Evolutionary conservation across 805 yeast species (phyloP), one percentile per base, ranked within the genome.

Genomic region (Hanseniaspora pseudoguilliermondii): DNA sequence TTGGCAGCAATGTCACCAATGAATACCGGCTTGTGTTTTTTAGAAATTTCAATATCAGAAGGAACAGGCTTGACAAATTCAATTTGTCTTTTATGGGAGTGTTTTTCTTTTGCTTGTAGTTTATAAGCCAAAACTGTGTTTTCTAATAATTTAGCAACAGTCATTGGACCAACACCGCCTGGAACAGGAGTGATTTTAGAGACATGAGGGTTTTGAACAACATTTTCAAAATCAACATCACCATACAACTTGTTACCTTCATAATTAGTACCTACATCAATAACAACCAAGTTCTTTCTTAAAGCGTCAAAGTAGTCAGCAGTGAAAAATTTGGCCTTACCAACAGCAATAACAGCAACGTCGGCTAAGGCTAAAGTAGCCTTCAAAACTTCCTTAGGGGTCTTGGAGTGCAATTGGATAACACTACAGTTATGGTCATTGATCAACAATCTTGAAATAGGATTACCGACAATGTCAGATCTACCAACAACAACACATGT

Each of bases 391-490:
- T 53, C 56, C 62, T 83, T 74, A 32, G 74, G 65, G 23, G 96
- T 79, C 65, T 78, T 76, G 16, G 95, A 82, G 66, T 90, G 97
- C 60, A 89, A 76, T 57, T 83, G 80, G 3, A 96, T 88, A 42
- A 91, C 97, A 1, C 97, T 91, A 51, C 88, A 84, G 40, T 66
- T 61, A 47, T 78, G 78, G 66, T 90, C 88, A 57, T 77, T 79
- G 58, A 84, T 80, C 65, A 91, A 77, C 68, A 91, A 73, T 59
- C 86, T 81, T 5, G 96, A 85, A 15, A 90, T 89, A 41, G 98
- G 98, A 49, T 85, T 81, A 57, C 98, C 98, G 40, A 91, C 98
- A 63, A 91, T 91, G 67, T 93, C 97, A 21, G 95, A 86, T 67
- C 97, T 80, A 55, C 98, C 97, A 58, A 93, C 74, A 23, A 91